Conservation (phyloP, 495 filamentous ascomycete genomes). For the Aspergillus diversus region DNA sequence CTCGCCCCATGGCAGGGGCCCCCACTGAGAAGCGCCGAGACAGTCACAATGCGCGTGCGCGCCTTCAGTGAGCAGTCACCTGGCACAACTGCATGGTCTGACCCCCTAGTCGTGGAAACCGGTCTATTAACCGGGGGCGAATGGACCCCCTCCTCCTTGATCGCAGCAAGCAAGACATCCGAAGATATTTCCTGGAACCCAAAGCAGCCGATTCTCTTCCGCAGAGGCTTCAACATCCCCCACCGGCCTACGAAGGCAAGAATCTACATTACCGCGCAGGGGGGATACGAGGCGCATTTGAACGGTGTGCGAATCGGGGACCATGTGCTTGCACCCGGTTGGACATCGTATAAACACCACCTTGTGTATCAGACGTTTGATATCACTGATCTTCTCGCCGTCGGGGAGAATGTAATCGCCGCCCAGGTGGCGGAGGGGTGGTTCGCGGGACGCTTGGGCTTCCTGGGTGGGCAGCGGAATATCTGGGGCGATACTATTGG, state of each 20-base stretch:
- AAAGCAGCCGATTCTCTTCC: slow-evolving; percentile 31
- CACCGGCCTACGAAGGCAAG: not conserved
- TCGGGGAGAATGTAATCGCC: slow-evolving; percentile 43
- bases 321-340: slow-evolving; percentile 50
- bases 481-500: slow-evolving; percentile 53
- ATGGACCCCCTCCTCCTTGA: no score
- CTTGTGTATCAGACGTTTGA: slow-evolving; percentile 56
- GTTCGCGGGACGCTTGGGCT: slow-evolving; percentile 55
- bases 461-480: slow-evolving; percentile 28
- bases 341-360: slow-evolving; percentile 56
- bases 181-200: slow-evolving; percentile 31
- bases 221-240: slow-evolving; percentile 27
- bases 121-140: slow-evolving; percentile 39
- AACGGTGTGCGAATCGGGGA: slow-evolving; percentile 53
- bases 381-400: slow-evolving; percentile 38
- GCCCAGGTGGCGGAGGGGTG: slow-evolving; percentile 60
- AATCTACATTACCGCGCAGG: slow-evolving; percentile 56
- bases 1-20: slow-evolving; percentile 54
- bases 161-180: no score
- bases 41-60: slow-evolving; percentile 41
- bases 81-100: no score
- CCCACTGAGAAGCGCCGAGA: slow-evolving; percentile 44
- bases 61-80: slow-evolving; percentile 30
- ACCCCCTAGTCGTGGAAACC: slow-evolving; percentile 38
- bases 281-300: slow-evolving; percentile 52